phyloP scores from a whole-genome alignment of 2,329 filamentous ascomycete species.

The Diaporthe batatas region DNA sequence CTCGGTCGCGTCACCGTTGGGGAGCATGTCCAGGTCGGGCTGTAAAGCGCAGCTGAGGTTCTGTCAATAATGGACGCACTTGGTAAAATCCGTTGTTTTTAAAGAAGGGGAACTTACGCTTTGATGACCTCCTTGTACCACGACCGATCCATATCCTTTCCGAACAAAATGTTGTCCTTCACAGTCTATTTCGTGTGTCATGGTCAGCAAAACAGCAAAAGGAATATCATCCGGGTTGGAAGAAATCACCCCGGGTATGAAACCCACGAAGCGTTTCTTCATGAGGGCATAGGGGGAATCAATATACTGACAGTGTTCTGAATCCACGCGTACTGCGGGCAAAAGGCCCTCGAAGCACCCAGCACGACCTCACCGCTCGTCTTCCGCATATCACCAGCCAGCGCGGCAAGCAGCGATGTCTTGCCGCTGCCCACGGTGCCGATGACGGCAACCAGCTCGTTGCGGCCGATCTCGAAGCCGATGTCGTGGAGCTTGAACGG shows the following conservation, averaged over 20 bases:
- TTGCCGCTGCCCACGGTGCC: conserved; percentile 92
- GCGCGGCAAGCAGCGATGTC: conserved; percentile 86
- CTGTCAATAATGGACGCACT: conserved; percentile 36
- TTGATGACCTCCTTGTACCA: conserved; percentile 91
- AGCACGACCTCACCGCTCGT: conserved; percentile 80
- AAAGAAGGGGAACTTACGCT: conserved; percentile 56
- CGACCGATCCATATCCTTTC: conserved; percentile 77
- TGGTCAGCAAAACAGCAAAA: conserved; percentile 13
- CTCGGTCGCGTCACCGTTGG: conserved; percentile 87
- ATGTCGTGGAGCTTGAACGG: conserved; percentile 81
- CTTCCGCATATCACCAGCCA: conserved; percentile 94
- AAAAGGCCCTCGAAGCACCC: conserved; percentile 87
- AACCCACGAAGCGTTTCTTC: background rate
- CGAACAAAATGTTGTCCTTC: conserved; percentile 91
- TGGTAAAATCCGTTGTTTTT: too few species aligned
- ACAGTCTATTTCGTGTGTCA: conserved; percentile 63
- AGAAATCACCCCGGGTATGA: background rate
- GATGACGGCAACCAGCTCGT: conserved; percentile 88
- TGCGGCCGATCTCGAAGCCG: conserved; percentile 76
- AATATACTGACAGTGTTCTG: conserved; percentile 74
- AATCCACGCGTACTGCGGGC: conserved; percentile 98
- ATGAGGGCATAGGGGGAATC: too few species aligned
- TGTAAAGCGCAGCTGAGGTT: conserved; percentile 79
- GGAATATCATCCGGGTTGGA: too few species aligned
- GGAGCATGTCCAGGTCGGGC: conserved; percentile 93